Conservation (phyloP, 75 land plant species). For the Pinus albicaulis region DNA sequence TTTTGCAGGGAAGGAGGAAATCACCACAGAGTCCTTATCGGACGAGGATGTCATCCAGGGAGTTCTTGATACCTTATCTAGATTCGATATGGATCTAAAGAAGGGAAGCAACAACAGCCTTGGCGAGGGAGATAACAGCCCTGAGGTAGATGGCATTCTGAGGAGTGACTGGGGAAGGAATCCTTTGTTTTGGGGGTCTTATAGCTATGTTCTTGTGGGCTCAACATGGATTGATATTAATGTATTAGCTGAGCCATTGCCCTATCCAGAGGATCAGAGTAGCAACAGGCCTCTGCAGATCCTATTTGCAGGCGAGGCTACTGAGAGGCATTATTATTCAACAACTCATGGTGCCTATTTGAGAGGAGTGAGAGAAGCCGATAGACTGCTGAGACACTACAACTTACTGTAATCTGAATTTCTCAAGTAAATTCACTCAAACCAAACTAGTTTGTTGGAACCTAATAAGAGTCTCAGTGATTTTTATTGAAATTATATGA, state of each 20-base stretch:
- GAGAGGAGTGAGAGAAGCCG: slow-evolving; percentile 27
- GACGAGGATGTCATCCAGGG: slow-evolving; percentile 26
- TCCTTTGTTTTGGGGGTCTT: slow-evolving; percentile 33
- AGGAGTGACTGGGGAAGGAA: slow-evolving; percentile 28
- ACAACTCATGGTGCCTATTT: slow-evolving; percentile 38
- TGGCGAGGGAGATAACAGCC: not conserved
- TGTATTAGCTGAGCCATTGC: slow-evolving; percentile 24
- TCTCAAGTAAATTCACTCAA: not conserved
- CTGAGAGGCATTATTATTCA: slow-evolving; percentile 24
- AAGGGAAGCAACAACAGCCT: not conserved
- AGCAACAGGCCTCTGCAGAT: slow-evolving; percentile 14
- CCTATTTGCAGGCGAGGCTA: slow-evolving; percentile 36
- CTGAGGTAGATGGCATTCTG: not conserved
- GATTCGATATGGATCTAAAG: slow-evolving; percentile 8
- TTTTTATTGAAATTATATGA: too few relatives aligned
- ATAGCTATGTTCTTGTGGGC: slow-evolving; percentile 30
- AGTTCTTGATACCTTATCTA: slow-evolving; percentile 13
- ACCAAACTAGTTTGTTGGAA: not conserved
- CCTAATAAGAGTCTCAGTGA: not conserved
- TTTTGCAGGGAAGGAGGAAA: slow-evolving; percentile 29
- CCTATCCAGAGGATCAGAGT: slow-evolving; percentile 11
- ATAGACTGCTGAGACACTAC: slow-evolving; percentile 21
- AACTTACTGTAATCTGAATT: slow-evolving; percentile 9
- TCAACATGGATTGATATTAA: slow-evolving; percentile 28
- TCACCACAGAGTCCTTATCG: slow-evolving; percentile 19